Base-by-base conservation (phyloP, 257 asterid species). In the Solanum acaule region DNA sequence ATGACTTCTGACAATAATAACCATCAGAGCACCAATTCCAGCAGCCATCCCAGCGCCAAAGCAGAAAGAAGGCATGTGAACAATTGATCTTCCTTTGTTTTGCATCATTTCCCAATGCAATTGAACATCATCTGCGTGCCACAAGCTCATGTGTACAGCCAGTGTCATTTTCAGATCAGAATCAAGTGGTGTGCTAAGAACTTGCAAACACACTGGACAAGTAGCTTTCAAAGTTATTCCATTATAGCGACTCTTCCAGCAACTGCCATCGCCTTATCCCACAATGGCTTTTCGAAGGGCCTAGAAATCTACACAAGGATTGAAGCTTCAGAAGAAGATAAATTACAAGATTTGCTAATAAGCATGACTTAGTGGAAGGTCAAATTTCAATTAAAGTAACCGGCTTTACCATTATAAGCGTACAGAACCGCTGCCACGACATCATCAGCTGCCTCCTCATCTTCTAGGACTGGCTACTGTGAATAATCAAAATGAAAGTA, bases 121-220 rank as follows among this genome's bases (percentile, higher is more conserved):
- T 61, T 88, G 89, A 71, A 97, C 98, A 85, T 97, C 98, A 38
- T 96, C 98, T 5, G 97, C 90, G 86, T 96, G 98, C 98, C 98
- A 96, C 83, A 97, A 88, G 90, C 98, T 95, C 93, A 96, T 86
- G 94, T 96, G 98, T 84, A 93, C 87, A 2, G 98, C 98, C 68
- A 97, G 88, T 34, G 91, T 93, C 98, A 92, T 93, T 88, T 86
- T 91, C 88, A 93, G 87, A 87, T 96, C 98, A 46, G 93, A 85
- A 77, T 89, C 92, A 23, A 44, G 71, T 33, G 91, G 86, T 46
- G 92, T 68, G 49, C 85, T 90, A 73, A 93, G 87, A 68, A 89
- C 89, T 44, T 88, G 89, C 59, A 89, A 92, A 90, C 99, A 95
- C 44, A 94, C 98, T 1, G 98, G 99, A 88, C 98, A 97, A 84